Evolutionary conservation across 2,329 filamentous ascomycete genomes (phyloP), one percentile per base, ranked within the genome.

Genomic region (Ceratocystis eucalypticola): DNA sequence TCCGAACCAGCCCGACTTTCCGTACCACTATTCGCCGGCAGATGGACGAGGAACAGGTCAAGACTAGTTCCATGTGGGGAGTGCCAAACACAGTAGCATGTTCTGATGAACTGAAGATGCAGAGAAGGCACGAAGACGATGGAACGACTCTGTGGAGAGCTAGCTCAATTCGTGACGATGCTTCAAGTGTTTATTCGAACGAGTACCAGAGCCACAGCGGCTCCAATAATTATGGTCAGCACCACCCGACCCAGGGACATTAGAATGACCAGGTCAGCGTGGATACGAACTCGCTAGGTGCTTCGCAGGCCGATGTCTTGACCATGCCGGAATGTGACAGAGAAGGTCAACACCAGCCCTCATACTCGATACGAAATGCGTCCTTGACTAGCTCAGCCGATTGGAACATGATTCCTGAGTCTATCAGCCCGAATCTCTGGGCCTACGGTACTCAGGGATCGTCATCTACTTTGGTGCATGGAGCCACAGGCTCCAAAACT

Each of bases 371-470:
- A 10, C 64, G 66, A 7, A 61, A 66, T 37, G 22, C 50, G 3
- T 65, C 63, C 17, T 28, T 59, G 37, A 57, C 64, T 15, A 68
- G 66, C 50, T 68, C 66, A n/a, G 66, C 66, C 15, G 66, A 68
- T 25, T 68, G 66, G 66, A 68, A 68, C 48, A 48, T 59, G 48
- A 41, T 68, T 17, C 66, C 66, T 6, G 66, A 68, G 44, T 68
- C 66, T 15, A 63, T 65, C 8, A 65, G 59, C 22, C 61, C 64
- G n/a, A 67, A 53, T 25, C 50, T 62, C 2, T 67, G 66, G 62
- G 61, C 61, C 20, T 50, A 55, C 12, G 66, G 55, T 8, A 22
- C 33, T 20, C 55, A 28, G 28, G 44, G 50, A 8, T 59, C 62
- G 20, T 12, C 50, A 20, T 64, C 25, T 20, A 41, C 28, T n/a